Percentiles rank a stretch among this genome's conserved stretches.
Evolutionary conservation across 2,329 filamentous ascomycete species (phyloP).

Genomic region (Neonectria faginata): DNA sequence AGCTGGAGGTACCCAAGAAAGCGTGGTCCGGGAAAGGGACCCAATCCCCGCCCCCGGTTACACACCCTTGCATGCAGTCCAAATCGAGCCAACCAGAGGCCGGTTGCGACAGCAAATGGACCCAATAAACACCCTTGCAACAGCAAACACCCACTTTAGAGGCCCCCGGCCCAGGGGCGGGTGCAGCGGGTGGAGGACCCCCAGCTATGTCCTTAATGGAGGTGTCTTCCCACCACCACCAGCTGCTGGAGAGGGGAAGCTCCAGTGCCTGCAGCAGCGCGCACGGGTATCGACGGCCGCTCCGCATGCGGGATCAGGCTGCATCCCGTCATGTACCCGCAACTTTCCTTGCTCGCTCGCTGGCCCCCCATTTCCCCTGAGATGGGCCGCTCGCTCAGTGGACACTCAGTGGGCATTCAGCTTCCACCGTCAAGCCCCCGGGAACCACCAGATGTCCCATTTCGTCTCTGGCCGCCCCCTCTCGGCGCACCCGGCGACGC

Average conservation of each 20-base stretch:
- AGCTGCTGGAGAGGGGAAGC: neutral
- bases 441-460: neutral
- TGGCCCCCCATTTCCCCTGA: slow-evolving; percentile 23
- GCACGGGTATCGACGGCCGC: slow-evolving; percentile 21
- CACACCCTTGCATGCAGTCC: slow-evolving; percentile 12
- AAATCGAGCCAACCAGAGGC: slow-evolving; percentile 13
- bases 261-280: neutral
- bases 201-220: slow-evolving; percentile 3
- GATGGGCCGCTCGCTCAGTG: slow-evolving; percentile 7
- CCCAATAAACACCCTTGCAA: neutral
- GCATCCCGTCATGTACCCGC: slow-evolving; percentile 26
- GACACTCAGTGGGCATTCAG: slow-evolving; percentile 17
- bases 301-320: slow-evolving; percentile 18
- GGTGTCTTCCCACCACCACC: neutral
- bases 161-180: slow-evolving; percentile 16
- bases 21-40: slow-evolving; percentile 27
- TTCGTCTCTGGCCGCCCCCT: neutral
- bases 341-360: slow-evolving; percentile 14
- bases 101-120: neutral
- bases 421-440: slow-evolving; percentile 19
- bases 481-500: neutral
- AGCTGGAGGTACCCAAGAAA: slow-evolving; percentile 5
- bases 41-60: slow-evolving; percentile 26
- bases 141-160: neutral
- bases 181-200: slow-evolving; percentile 20